Evolutionary conservation across 2,329 filamentous ascomycete genomes (phyloP).

Genomic region (Clonostachys byssicola): DNA sequence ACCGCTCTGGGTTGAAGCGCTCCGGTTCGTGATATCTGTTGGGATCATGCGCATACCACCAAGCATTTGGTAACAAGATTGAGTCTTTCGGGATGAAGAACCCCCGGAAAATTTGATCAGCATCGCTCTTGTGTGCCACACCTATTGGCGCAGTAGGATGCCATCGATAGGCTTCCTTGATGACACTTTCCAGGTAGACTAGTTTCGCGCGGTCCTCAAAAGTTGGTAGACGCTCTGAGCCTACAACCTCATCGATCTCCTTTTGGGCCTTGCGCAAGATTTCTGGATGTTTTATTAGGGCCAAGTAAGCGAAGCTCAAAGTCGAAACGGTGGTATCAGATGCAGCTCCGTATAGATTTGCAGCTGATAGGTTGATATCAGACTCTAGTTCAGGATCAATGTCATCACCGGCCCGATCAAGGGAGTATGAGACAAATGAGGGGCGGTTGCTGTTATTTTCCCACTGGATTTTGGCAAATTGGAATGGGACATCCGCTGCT

Average conservation of each 20-base stretch:
- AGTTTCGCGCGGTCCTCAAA: constrained; percentile 14
- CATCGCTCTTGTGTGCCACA: constrained; percentile 26
- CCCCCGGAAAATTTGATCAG: constrained; percentile 14
- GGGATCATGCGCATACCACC: constrained; percentile 55
- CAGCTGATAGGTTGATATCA: constrained; percentile 6
- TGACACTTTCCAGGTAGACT: constrained; percentile 17
- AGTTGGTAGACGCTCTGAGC: constrained; percentile 16
- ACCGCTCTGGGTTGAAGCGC: constrained; percentile 25
- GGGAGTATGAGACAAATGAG: constrained; percentile 4
- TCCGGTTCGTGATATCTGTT: constrained; percentile 51
- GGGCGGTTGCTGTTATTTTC: background rate
- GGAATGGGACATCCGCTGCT: constrained; percentile 10
- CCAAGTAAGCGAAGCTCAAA: constrained; percentile 11
- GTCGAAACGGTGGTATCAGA: constrained; percentile 13
- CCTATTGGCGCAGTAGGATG: constrained; percentile 19
- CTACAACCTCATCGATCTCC: constrained; percentile 15
- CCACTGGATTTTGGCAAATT: constrained; percentile 11
- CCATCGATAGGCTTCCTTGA: constrained; percentile 17
- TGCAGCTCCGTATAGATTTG: constrained; percentile 10
- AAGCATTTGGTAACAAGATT: constrained; percentile 12
- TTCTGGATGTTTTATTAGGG: constrained; percentile 13
- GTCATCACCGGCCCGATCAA: constrained; percentile 2
- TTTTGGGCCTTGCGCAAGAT: constrained; percentile 13
- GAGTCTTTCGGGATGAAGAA: constrained; percentile 20
- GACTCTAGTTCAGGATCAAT: constrained; percentile 3